Conservation (phyloP, 2,329 filamentous ascomycete species). For the Colletotrichum kahawae region DNA sequence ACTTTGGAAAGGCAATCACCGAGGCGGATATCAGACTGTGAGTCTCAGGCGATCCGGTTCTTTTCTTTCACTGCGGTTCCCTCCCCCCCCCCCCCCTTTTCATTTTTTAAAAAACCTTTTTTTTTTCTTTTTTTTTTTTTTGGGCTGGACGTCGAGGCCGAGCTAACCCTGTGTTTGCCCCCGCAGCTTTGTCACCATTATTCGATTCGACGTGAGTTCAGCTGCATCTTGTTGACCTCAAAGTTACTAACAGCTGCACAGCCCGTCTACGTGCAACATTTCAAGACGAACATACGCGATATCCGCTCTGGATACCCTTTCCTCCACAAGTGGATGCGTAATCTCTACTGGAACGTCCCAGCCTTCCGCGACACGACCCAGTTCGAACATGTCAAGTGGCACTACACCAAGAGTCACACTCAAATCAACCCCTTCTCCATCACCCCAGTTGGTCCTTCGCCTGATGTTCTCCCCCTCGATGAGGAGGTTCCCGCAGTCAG, state of each 20-base stretch:
- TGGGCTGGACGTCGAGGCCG: not conserved
- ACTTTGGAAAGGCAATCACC: constrained; percentile 77
- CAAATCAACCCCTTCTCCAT: constrained; percentile 75
- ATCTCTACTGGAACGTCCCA: constrained; percentile 81
- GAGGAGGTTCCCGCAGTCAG: constrained; percentile 74
- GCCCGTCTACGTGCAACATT: constrained; percentile 84
- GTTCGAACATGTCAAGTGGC: constrained; percentile 93
- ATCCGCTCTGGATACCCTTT: constrained; percentile 84
- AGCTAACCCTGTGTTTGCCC: not conserved
- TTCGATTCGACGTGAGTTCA: constrained; percentile 67
- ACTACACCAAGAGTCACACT: constrained; percentile 65
- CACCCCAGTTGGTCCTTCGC: constrained; percentile 83
- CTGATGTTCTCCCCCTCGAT: constrained; percentile 78
- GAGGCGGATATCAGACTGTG: constrained; percentile 81
- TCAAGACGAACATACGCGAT: constrained; percentile 86
- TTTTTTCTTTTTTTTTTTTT: not conserved
- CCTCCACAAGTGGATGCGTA: constrained; percentile 81
- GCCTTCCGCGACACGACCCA: constrained; percentile 86
- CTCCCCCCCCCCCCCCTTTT: too few relatives aligned
- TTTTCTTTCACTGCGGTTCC: not conserved
- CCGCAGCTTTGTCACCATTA: constrained; percentile 67
- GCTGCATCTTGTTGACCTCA: not conserved
- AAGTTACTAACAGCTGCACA: constrained; percentile 22
- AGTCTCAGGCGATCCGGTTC: constrained; percentile 30
- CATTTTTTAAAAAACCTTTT: too few relatives aligned